A percentile compares a stretch with the other conserved stretches of the same genome.
These are phyloP conservation scores for Penicillium angulare DNA, from an alignment of 495 filamentous ascomycete species.

Conservation along the genomic window DNA sequence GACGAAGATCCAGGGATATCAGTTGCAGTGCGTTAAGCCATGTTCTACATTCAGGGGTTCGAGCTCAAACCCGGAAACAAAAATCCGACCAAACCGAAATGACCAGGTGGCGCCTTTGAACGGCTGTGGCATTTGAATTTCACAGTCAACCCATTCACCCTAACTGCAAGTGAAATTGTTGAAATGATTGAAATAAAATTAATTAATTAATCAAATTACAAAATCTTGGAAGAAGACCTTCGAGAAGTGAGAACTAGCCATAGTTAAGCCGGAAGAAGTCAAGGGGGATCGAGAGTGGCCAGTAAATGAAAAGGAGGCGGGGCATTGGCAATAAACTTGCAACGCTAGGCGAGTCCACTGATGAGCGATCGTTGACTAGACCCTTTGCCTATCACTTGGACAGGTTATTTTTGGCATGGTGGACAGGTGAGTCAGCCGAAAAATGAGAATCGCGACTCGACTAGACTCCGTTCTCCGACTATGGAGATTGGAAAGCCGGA, in stretches of 20 bases:
- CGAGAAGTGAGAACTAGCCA: constrained; percentile 11
- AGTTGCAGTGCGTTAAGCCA: background rate
- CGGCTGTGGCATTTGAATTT: background rate
- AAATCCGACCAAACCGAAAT: background rate
- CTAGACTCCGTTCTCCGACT: background rate
- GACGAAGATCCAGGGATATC: background rate
- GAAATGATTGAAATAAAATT: too few species aligned
- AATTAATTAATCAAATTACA: background rate
- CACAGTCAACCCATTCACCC: background rate
- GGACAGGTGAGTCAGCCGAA: background rate
- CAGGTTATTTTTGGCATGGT: constrained; percentile 23
- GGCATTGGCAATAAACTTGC: constrained; percentile 24
- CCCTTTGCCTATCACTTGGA: constrained; percentile 8
- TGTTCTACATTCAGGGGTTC: background rate
- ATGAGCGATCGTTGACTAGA: constrained; percentile 23
- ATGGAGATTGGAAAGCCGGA: background rate
- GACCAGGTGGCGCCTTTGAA: background rate
- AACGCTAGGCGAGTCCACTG: constrained; percentile 19
- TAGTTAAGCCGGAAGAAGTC: constrained; percentile 14
- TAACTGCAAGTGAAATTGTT: background rate
- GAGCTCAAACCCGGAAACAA: background rate
- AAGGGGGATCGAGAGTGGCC: constrained; percentile 7
- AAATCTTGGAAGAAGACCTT: background rate
- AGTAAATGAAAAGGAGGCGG: constrained; percentile 9
- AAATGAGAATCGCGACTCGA: background rate